Evolutionary conservation across 2,329 filamentous ascomycete species (phyloP), one percentile per base, ranked within the genome.

Genomic region (Fusarium agapanthi): DNA sequence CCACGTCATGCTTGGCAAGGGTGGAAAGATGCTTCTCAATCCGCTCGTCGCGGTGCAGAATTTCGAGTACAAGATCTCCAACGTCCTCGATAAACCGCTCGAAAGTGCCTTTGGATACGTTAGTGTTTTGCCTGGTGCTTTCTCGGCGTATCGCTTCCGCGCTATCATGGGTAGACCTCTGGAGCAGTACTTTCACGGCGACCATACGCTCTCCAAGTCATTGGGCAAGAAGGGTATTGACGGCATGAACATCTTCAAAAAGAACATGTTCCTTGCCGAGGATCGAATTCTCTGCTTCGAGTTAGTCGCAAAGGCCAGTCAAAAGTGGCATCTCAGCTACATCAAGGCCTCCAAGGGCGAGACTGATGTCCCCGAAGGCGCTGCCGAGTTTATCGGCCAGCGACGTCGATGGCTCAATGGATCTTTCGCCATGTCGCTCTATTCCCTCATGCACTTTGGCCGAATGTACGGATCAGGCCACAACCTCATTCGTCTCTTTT

Each of bases 211-310:
- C 15, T 76, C 74, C 12, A 76, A 76, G 41, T 55, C 72, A 5
- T 47, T 76, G 11, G 74, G 74, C 54, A 76, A 76, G 62, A 76
- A 76, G 67, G 74, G 74, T 28, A 76, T 76, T 18, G 74, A 76
- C 37, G 74, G 74, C 15, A 76, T 76, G 74, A 76, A 76, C 10
- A 76, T 76, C 48, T 76, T 76, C 70, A 76, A 76, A 63, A 76
- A 76, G 72, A 76, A 76, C 63, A 76, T 76, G 74, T 76, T 76
- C 38, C 56, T 76, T 47, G 74, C 74, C 50, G 74, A 76, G 55
- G 74, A 76, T 30, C 64, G 74, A 38, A 76, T 76, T 43, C 74
- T 76, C 5, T 76, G 74, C 62, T 76, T 76, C 56, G 74, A 76
- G 48, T 61, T 76, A 10, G 74, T 76, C 24, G 74, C 74, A 11